Conservation (phyloP, 768 basidiomycete species). For the Podaxis rugospora region DNA sequence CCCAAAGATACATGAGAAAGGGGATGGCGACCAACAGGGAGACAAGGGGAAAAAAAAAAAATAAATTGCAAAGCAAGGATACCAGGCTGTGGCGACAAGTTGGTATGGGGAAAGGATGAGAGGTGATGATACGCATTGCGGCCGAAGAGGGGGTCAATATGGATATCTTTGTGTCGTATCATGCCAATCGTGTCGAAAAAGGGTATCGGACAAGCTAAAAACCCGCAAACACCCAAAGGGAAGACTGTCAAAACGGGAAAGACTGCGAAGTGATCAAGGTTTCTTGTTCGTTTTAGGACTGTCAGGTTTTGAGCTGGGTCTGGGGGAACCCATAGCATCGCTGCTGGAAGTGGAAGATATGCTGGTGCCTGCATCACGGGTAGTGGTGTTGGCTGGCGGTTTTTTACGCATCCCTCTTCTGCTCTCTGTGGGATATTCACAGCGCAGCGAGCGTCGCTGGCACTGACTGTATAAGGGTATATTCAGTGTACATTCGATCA, state of each 20-base stretch:
- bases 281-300: slow-evolving; percentile 20
- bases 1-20: slow-evolving; percentile 3
- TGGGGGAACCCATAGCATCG: background rate
- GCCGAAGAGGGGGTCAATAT: background rate
- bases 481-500: slow-evolving; percentile 14
- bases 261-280: slow-evolving; percentile 10
- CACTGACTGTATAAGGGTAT: slow-evolving; percentile 52
- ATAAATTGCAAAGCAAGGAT: background rate
- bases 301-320: slow-evolving; percentile 15
- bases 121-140: background rate
- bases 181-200: background rate
- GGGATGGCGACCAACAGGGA: background rate
- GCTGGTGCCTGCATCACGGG: background rate
- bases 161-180: background rate
- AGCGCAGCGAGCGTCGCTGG: slow-evolving; percentile 60
- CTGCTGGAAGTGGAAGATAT: background rate
- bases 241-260: background rate
- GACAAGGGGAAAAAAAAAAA: background rate
- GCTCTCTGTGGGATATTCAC: slow-evolving; percentile 69
- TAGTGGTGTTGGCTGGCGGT: slow-evolving; percentile 21
- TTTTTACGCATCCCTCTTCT: slow-evolving; percentile 64
- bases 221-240: background rate
- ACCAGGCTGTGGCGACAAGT: background rate
- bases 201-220: background rate
- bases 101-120: background rate